Evolutionary conservation across 768 basidiomycete species (phyloP).

Genomic region (Boletellus emodensis): DNA sequence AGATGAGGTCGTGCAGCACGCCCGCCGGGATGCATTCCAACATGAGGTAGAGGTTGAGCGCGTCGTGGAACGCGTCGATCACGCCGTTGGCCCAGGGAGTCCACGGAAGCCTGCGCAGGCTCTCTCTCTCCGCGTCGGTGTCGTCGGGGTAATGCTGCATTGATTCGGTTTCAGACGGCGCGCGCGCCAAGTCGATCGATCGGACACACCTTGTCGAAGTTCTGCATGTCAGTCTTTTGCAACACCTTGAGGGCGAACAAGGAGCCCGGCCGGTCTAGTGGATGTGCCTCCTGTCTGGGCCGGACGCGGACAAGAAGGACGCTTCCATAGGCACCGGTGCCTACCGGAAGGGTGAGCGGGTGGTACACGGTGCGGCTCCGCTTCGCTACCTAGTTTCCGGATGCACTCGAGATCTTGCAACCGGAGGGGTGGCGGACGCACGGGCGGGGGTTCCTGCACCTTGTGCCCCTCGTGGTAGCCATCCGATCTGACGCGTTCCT

Average conservation of each 20-base stretch:
- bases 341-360: conserved; percentile 23
- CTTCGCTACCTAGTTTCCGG: conserved; percentile 35
- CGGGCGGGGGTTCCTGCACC: conserved; percentile 28
- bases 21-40: conserved; percentile 49
- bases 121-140: conserved; percentile 40
- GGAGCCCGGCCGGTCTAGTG: conserved; percentile 34
- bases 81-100: conserved; percentile 50
- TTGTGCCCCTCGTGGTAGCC: conserved; percentile 9
- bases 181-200: not conserved
- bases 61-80: conserved; percentile 44
- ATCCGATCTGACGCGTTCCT: conserved; percentile 15
- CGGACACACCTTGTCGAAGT: conserved; percentile 28
- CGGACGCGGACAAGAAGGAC: conserved; percentile 41
- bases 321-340: conserved; percentile 38
- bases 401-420: conserved; percentile 42
- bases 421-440: conserved; percentile 35
- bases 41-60: conserved; percentile 45
- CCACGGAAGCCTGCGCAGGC: conserved; percentile 45
- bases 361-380: not conserved
- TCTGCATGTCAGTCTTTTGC: conserved; percentile 33
- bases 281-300: conserved; percentile 25
- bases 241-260: conserved; percentile 47
- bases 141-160: conserved; percentile 24
- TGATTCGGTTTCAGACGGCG: not conserved
- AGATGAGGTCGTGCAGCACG: conserved; percentile 38